Conservation (phyloP, 306 rosid species). For the Prosopis cineraria region DNA sequence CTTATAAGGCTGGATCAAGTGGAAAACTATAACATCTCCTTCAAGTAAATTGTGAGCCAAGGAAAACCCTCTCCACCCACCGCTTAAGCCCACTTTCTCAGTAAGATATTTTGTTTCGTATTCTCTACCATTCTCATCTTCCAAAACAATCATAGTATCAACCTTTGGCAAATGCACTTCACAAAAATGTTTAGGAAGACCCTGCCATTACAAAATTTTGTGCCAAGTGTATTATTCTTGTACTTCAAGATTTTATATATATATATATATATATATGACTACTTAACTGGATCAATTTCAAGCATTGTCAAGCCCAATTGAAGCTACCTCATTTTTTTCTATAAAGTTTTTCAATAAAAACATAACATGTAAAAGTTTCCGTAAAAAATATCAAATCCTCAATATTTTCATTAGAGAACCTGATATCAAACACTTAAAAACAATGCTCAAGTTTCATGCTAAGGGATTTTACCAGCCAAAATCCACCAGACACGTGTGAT, state of each 20-base stretch:
- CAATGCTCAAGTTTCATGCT: background rate
- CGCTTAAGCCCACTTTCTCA: conserved; percentile 52
- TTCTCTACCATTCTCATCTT: conserved; percentile 48
- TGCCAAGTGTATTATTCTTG: background rate
- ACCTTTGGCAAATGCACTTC: conserved; percentile 43
- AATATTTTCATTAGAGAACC: too few relatives aligned
- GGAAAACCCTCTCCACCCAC: conserved; percentile 62
- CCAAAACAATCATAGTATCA: conserved; percentile 46
- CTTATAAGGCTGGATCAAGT: conserved; percentile 42
- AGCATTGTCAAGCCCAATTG: too few relatives aligned
- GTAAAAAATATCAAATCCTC: too few relatives aligned
- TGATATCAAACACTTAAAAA: background rate
- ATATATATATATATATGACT: too few relatives aligned
- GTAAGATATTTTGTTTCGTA: conserved; percentile 40
- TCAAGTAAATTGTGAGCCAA: conserved; percentile 43
- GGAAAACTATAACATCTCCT: conserved; percentile 52
- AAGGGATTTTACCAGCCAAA: conserved; percentile 58
- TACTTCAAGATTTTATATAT: too few relatives aligned
- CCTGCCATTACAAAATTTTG: conserved; percentile 41
- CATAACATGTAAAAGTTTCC: background rate
- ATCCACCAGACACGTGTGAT: conserved; percentile 55
- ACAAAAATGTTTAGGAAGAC: conserved; percentile 51
- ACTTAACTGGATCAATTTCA: too few relatives aligned
- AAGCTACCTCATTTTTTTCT: too few relatives aligned
- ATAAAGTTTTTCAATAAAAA: background rate